Base-by-base conservation (phyloP, 1,139 yeast species). In the Suhomyces yuchorum region DNA sequence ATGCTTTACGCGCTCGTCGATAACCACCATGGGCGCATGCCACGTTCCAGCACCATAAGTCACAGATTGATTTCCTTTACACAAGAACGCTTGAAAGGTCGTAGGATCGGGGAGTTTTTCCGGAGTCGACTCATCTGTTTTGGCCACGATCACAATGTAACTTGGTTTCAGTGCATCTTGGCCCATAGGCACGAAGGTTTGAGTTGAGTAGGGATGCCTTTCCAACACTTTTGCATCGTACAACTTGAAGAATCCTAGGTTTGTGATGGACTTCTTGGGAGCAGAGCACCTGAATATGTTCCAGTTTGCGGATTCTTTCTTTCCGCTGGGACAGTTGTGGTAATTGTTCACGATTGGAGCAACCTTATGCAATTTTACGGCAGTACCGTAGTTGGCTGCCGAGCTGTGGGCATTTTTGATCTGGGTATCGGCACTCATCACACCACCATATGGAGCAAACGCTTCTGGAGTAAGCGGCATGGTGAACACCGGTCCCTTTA, bases 21-120 rank as follows among this genome's bases (percentile, higher is more conserved):
- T 64, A 7, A 89, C 93, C 36, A 92, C 86, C 97, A 92, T 92
- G 1, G 98, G 98, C 0, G 97, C 96, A 63, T 92, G 98, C 79
- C 78, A 74, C 3, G 67, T 66, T 0, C 77, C 96, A 0, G 81
- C 81, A 0, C 90, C 96, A 62, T 92, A 92, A 0, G 97, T 92
- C 3, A 92, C 87, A 0, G 96, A 88, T 62, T 90, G 97, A 63
- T 87, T 85, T 0, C 96, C 97, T 47, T 70, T 78, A 53, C 93
- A 89, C 4, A 82, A 56, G 58, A 90, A 92, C 0, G 96, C 96
- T 55, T 71, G 75, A 12, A 85, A 59, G 0, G 80, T 70, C 1
- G 68, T 56, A 8, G 83, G 78, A 53, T 86, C 87, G 0, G 97
- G 97, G 37, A 82, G 68, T 14, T 62, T 67, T 3, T 64, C 57